Evolutionary conservation across 2,329 filamentous ascomycete genomes (phyloP), one percentile per base, ranked within the genome.

Genomic region (Diaporthe sp.): DNA sequence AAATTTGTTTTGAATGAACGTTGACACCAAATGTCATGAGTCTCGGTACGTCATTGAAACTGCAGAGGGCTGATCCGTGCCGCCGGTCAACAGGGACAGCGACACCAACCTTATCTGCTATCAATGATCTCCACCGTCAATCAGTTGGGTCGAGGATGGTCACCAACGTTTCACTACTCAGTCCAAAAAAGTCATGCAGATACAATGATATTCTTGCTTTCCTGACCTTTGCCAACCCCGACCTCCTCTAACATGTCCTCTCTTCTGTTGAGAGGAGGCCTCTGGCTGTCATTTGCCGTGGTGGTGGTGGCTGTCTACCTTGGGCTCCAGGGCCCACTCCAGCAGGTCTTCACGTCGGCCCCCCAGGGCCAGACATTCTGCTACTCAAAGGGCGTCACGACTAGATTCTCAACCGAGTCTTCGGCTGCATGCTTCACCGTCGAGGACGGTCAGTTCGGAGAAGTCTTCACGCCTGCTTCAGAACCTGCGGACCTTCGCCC

Each of bases 341-440:
- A 76, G 58, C 47, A 75, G 31, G 51, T 67, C 20, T 73, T 76
- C 12, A 72, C 22, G 34, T 60, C 37, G n/a, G n/a, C 37, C 4
- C 17, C 71, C 4, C 58, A 31, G 31, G 42, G 17, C 49, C 55
- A 82, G 73, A 85, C 83, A 1, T 81, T 86, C 78, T 89, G 87
- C 80, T 88, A 88, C 76, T 81, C 83, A 37, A 84, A 83, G 4
- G 83, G 80, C 63, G 47, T 90, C 65, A 85, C 81, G 34, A 88
- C 88, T 0, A 84, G 88, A 31, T 82, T 84, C 34, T 76, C 81
- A 2, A 79, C 80, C 0, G 77, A 83, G 10, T 83, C 86, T 0
- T 77, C 81, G 2, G 86, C 87, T 2, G 84, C 87, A 67, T 93
- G 91, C 83, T 92, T 93, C 81, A 87, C 87, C 7, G 87, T 92